Base-by-base conservation (phyloP, 306 rosid species). In the Vigna hirtella region DNA sequence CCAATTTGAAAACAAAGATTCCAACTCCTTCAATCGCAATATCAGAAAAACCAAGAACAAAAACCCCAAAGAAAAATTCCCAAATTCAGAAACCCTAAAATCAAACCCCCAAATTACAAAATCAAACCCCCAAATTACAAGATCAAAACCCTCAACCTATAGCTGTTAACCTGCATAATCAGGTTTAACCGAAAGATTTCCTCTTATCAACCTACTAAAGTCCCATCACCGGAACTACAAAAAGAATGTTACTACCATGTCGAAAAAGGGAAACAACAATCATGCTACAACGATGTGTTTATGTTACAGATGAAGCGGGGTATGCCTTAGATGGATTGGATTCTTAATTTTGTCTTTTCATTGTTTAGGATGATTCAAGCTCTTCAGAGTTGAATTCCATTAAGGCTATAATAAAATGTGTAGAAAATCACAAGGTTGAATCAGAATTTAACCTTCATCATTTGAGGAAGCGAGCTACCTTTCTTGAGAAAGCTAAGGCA, bases 371-470 rank as follows among this genome's bases (percentile, higher is more conserved):
- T 57, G 92, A 89, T 58, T 85, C 93, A 0, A 87, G 51, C 81
- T 83, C 85, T 72, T 48, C 72, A 70, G 96, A 92, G 81, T 80
- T 90, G 78, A 84, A 85, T 82, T 88, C 89, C 52, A 75, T 89
- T 11, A 90, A 66, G 87, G 86, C 93, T 73, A 74, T 86, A 36
- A 87, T 92, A 81, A 92, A 83, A 87, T 92, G 97, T 58, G 91
- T 90, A 61, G 97, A 92, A 82, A 93, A 92, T 87, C 91, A 86
- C 90, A 92, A 92, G 75, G 89, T 92, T 32, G 93, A 92, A 80
- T 86, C 92, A 32, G 92, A 89, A 69, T 92, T 90, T 62, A 71
- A 81, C 70, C 82, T 90, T 36, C 90, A 89, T 30, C 77, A 64
- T 81, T 47, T 90, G 85, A 86, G 83, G 83, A 92, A 81, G 83